These are phyloP conservation scores for Sphagnum magellanicum DNA, from an alignment of 228 moss, liverwort and hornwort genomes.

Conservation along the genomic window DNA sequence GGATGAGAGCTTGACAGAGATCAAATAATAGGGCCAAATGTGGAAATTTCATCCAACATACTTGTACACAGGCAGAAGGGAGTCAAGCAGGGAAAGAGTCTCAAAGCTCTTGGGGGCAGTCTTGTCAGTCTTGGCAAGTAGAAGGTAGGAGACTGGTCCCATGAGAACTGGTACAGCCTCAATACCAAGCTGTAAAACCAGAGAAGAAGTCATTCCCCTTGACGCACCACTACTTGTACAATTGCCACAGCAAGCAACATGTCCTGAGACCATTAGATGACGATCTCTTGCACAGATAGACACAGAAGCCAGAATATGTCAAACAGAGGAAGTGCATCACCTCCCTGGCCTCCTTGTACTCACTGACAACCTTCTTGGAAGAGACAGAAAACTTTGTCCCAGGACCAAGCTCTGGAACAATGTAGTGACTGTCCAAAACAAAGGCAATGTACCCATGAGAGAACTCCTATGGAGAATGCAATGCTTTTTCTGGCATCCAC, in stretches of 20 bases:
- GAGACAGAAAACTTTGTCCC: constrained; percentile 68
- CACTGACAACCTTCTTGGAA: constrained; percentile 57
- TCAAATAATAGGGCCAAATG: no score
- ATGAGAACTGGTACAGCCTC: constrained; percentile 13
- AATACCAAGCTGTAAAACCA: constrained; percentile 25
- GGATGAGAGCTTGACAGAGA: not conserved
- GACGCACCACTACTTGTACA: no score
- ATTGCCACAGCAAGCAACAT: no score
- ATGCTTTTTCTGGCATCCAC: no score
- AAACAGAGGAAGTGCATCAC: constrained; percentile 10
- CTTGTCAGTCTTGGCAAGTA: constrained; percentile 64
- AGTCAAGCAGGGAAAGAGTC: constrained; percentile 50
- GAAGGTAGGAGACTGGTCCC: constrained; percentile 48
- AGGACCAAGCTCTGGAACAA: constrained; percentile 71
- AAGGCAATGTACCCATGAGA: no score
- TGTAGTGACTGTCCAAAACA: constrained; percentile 58
- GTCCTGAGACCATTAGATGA: no score
- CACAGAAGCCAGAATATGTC: no score
- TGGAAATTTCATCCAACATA: not conserved
- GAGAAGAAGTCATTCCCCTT: not conserved
- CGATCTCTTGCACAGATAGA: no score
- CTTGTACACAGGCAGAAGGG: constrained; percentile 38
- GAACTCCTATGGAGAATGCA: no score
- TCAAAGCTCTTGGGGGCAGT: constrained; percentile 61
- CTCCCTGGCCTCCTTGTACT: constrained; percentile 76